A percentile compares a stretch with the other conserved stretches of the same genome.
These are phyloP conservation scores for Nicotiana knightiana DNA, from an alignment of 257 asterid species.

Conservation along the genomic window DNA sequence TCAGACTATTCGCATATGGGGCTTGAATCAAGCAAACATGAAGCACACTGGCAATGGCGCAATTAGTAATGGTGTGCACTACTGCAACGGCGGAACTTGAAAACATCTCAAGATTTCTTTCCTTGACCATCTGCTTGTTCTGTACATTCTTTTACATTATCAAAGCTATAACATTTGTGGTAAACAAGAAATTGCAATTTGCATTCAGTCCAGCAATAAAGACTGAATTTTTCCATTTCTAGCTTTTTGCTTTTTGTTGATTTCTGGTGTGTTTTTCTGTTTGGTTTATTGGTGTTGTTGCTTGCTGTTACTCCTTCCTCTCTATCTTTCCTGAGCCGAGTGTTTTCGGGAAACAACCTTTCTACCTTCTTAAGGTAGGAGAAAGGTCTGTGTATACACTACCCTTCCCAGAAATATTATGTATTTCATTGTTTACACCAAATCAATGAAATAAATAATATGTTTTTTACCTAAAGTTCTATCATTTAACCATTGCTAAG, in stretches of 20 bases:
- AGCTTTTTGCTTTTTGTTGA: background rate
- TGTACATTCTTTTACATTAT: slow-evolving; percentile 49
- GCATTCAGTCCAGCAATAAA: slow-evolving; percentile 34
- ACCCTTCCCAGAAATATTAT: too few relatives aligned
- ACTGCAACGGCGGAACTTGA: slow-evolving; percentile 58
- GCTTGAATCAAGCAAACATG: slow-evolving; percentile 46
- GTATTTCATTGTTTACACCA: too few relatives aligned
- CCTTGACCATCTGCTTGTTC: slow-evolving; percentile 29
- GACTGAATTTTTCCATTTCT: slow-evolving; percentile 10
- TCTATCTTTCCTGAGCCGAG: too few relatives aligned
- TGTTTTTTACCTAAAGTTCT: too few relatives aligned
- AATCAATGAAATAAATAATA: too few relatives aligned
- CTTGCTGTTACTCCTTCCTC: background rate
- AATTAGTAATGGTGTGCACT: slow-evolving; percentile 52
- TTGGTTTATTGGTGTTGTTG: too few relatives aligned
- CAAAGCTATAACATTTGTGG: slow-evolving; percentile 22
- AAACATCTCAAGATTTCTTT: slow-evolving; percentile 12
- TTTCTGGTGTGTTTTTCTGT: background rate
- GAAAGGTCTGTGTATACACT: too few relatives aligned
- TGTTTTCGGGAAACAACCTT: too few relatives aligned
- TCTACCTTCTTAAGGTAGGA: too few relatives aligned
- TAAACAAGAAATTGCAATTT: slow-evolving; percentile 41
- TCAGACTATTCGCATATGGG: slow-evolving; percentile 85
- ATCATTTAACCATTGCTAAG: background rate
- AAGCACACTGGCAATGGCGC: slow-evolving; percentile 25